phyloP scores from a whole-genome alignment of 768 basidiomycete species.

The Rhizopogon salebrosus region DNA sequence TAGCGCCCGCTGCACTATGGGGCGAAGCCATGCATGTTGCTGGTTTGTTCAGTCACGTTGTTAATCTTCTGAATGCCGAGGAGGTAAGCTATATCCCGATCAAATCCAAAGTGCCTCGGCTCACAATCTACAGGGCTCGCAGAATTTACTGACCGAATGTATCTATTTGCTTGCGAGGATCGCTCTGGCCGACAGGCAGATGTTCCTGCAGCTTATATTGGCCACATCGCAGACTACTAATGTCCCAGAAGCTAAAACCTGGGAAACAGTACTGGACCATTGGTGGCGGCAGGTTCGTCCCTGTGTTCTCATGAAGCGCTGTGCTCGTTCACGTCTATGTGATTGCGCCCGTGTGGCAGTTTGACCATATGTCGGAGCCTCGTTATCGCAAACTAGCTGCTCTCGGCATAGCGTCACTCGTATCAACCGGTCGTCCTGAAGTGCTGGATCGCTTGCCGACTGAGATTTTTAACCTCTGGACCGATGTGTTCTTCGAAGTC shows the following conservation, averaged over 20 bases:
- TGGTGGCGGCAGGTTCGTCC: slow-evolving; percentile 76
- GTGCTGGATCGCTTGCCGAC: slow-evolving; percentile 65
- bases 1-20: slow-evolving; percentile 62
- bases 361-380: slow-evolving; percentile 87
- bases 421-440: slow-evolving; percentile 69
- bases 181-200: slow-evolving; percentile 54
- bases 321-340: not conserved
- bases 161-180: slow-evolving; percentile 75
- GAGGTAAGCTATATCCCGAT: slow-evolving; percentile 41
- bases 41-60: slow-evolving; percentile 61
- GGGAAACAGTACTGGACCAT: slow-evolving; percentile 66
- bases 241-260: slow-evolving; percentile 49
- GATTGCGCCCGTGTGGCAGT: slow-evolving; percentile 38
- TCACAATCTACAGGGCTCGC: slow-evolving; percentile 20
- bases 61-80: slow-evolving; percentile 58
- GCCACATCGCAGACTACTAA: slow-evolving; percentile 48
- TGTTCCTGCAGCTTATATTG: slow-evolving; percentile 69
- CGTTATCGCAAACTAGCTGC: slow-evolving; percentile 79
- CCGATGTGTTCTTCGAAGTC: slow-evolving; percentile 84
- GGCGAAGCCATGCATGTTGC: slow-evolving; percentile 68
- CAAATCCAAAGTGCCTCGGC: slow-evolving; percentile 2
- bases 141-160: slow-evolving; percentile 54
- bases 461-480: slow-evolving; percentile 84
- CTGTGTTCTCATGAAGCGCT: not conserved
- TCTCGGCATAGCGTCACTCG: slow-evolving; percentile 74